phyloP scores from a whole-genome alignment of 345 rosid genomes.

The Alliaria petiolata region DNA sequence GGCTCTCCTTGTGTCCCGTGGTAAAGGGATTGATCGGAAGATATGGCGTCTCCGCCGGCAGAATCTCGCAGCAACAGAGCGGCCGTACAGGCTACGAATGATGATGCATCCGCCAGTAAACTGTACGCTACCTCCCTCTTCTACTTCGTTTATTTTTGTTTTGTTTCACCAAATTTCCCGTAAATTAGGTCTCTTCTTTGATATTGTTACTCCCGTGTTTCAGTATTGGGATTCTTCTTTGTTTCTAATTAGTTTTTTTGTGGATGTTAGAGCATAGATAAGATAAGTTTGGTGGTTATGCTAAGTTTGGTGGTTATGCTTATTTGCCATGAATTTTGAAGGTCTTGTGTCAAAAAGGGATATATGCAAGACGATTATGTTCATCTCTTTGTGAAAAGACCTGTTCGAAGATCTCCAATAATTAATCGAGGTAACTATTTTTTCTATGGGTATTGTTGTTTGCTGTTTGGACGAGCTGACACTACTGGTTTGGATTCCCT shows the following conservation, averaged over 20 bases:
- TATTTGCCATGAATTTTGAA: conserved; percentile 32
- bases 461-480: conserved; percentile 12
- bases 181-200: background rate
- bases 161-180: background rate
- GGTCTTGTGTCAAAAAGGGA: conserved; percentile 88
- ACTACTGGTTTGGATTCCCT: background rate
- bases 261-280: background rate
- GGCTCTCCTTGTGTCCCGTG: background rate
- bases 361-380: conserved; percentile 90
- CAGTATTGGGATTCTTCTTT: background rate
- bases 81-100: conserved; percentile 96
- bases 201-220: background rate
- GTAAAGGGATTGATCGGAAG: background rate
- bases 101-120: conserved; percentile 95
- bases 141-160: background rate
- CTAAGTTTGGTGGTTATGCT: too few relatives aligned
- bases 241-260: background rate
- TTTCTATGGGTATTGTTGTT: background rate
- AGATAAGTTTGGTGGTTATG: background rate
- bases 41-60: conserved; percentile 39
- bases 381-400: conserved; percentile 77
- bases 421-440: conserved; percentile 73
- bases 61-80: conserved; percentile 74
- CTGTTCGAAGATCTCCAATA: conserved; percentile 90
- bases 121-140: conserved; percentile 35